Evolutionary conservation across 2,329 filamentous ascomycete genomes (phyloP).

Genomic region (Rhinocladiella similis): DNA sequence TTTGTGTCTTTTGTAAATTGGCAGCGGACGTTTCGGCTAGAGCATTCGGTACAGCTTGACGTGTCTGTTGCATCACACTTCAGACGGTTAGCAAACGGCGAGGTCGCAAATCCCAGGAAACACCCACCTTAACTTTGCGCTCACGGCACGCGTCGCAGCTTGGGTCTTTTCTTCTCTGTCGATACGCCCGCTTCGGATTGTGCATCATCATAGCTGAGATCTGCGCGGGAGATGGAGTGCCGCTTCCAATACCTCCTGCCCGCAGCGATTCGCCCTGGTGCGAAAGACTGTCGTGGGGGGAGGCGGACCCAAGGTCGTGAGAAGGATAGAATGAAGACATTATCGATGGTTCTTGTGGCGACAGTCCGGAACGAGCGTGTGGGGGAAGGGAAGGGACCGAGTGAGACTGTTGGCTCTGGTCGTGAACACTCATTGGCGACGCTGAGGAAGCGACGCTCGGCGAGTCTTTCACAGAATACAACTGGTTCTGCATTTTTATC

Average conservation of each 20-base stretch:
- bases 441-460: slow-evolving; percentile 9
- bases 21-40: slow-evolving; percentile 92
- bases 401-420: slow-evolving; percentile 8
- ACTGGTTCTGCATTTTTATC: slow-evolving; percentile 14
- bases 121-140: slow-evolving; percentile 63
- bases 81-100: slow-evolving; percentile 11
- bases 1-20: slow-evolving; percentile 99
- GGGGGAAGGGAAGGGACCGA: slow-evolving; percentile 10
- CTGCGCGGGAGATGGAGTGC: slow-evolving; percentile 29
- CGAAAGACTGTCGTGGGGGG: slow-evolving; percentile 39
- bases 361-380: slow-evolving; percentile 7
- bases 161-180: slow-evolving; percentile 91
- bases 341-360: slow-evolving; percentile 12
- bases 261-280: slow-evolving; percentile 35
- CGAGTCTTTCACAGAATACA: slow-evolving; percentile 11
- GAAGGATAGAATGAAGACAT: slow-evolving; percentile 36
- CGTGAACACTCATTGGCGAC: slow-evolving; percentile 10
- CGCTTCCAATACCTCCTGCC: slow-evolving; percentile 11
- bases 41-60: slow-evolving; percentile 94
- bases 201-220: slow-evolving; percentile 55
- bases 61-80: slow-evolving; percentile 95
- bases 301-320: slow-evolving; percentile 42
- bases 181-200: slow-evolving; percentile 88
- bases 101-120: not conserved
- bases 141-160: slow-evolving; percentile 97